These are phyloP conservation scores for Vanrija sp. DNA, from an alignment of 1,284 basidiomycete genomes.

Conservation along the genomic window DNA sequence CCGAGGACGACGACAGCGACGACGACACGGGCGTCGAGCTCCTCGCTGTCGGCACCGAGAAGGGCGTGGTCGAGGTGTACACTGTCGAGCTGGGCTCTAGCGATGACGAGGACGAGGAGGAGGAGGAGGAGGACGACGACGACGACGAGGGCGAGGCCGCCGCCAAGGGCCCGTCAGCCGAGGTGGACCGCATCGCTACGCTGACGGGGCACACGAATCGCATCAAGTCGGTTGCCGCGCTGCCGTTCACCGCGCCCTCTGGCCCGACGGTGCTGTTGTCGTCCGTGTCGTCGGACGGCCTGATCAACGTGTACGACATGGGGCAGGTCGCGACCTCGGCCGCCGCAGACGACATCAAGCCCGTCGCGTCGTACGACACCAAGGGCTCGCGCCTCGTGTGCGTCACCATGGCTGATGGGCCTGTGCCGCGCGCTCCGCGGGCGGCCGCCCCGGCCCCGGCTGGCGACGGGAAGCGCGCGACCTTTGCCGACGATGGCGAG, in stretches of 20 bases:
- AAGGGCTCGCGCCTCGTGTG: slow-evolving; percentile 81
- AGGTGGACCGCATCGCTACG: slow-evolving; percentile 33
- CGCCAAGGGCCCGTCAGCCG: slow-evolving; percentile 23
- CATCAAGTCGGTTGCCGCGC: slow-evolving; percentile 44
- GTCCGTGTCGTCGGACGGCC: slow-evolving; percentile 79
- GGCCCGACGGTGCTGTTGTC: slow-evolving; percentile 60
- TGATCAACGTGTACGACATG: slow-evolving; percentile 74
- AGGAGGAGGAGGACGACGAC: slow-evolving; percentile 26
- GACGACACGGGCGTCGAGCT: slow-evolving; percentile 52
- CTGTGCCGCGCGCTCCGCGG: slow-evolving; percentile 44
- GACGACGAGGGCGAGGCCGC: slow-evolving; percentile 20
- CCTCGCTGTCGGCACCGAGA: slow-evolving; percentile 76
- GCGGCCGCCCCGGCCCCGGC: slow-evolving; percentile 45
- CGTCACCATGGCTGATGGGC: slow-evolving; percentile 60
- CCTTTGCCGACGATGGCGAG: slow-evolving; percentile 22
- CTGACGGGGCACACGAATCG: slow-evolving; percentile 45
- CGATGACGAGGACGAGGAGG: slow-evolving; percentile 22
- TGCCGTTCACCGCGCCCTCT: slow-evolving; percentile 28
- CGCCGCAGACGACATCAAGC: slow-evolving; percentile 33
- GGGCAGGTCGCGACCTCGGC: slow-evolving; percentile 47
- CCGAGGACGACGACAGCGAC: slow-evolving; percentile 38
- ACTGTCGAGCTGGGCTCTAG: slow-evolving; percentile 37
- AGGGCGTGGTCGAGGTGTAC: slow-evolving; percentile 76
- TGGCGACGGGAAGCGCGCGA: slow-evolving; percentile 25
- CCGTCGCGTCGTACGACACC: slow-evolving; percentile 69